phyloP scores from a whole-genome alignment of 352 stramenopile genomes.

The Globisporangium solare region DNA sequence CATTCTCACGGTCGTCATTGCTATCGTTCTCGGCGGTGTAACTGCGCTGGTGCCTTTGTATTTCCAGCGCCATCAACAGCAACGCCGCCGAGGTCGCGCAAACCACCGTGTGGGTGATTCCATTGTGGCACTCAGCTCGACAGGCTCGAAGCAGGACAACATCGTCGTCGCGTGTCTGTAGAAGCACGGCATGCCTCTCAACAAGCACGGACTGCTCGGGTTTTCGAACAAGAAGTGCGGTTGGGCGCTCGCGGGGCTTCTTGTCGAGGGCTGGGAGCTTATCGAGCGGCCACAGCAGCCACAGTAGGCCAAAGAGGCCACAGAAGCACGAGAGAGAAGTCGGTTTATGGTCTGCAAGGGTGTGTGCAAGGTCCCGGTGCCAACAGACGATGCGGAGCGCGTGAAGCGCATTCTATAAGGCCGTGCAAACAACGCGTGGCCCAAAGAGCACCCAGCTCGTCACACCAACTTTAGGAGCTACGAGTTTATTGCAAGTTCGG shows the following conservation, averaged over 20 bases:
- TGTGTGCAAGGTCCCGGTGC: slow-evolving; percentile 11
- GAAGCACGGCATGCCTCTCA: slow-evolving; percentile 22
- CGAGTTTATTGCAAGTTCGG: background rate
- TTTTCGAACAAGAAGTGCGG: slow-evolving; percentile 17
- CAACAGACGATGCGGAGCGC: slow-evolving; percentile 5
- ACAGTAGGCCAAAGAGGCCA: background rate
- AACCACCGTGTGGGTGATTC: no score
- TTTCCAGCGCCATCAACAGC: background rate
- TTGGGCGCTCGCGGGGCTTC: slow-evolving; percentile 24
- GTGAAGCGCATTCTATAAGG: slow-evolving; percentile 10
- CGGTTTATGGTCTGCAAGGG: slow-evolving; percentile 10
- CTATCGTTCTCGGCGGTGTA: slow-evolving; percentile 9
- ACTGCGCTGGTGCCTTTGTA: slow-evolving; percentile 4
- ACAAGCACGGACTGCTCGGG: slow-evolving; percentile 23
- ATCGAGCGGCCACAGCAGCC: slow-evolving; percentile 8
- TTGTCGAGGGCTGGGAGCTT: slow-evolving; percentile 30
- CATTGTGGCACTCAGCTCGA: background rate
- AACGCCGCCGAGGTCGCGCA: background rate
- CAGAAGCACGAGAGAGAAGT: slow-evolving; percentile 5
- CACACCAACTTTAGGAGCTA: background rate
- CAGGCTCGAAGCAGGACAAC: slow-evolving; percentile 14
- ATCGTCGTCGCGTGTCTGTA: slow-evolving; percentile 19
- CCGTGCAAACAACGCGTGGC: no score
- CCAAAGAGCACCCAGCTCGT: background rate
- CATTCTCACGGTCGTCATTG: slow-evolving; percentile 11